phyloP scores from a whole-genome alignment of 1,284 basidiomycete genomes.

The Moesziomyces antarcticus region DNA sequence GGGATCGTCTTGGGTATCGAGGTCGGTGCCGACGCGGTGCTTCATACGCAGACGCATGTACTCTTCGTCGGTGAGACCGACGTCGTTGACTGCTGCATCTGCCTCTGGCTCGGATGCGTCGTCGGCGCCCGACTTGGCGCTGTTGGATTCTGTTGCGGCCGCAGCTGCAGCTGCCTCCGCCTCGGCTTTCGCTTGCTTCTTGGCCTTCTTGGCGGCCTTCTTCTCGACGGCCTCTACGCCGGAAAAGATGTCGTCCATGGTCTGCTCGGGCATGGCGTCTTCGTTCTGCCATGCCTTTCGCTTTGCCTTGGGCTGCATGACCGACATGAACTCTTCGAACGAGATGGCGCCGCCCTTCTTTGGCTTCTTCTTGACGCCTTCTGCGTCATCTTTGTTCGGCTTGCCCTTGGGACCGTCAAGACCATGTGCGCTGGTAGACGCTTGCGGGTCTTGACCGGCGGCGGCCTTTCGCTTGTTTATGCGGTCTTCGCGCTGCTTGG shows the following conservation, averaged over 20 bases:
- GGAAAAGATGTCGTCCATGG: constrained; percentile 30
- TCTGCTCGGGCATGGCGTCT: constrained; percentile 44
- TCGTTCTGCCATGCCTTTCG: constrained; percentile 65
- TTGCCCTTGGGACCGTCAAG: constrained; percentile 21
- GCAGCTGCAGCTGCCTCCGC: constrained; percentile 12
- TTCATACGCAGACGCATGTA: constrained; percentile 69
- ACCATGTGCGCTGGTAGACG: constrained; percentile 1
- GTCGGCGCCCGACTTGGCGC: constrained; percentile 1
- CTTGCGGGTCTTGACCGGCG: constrained; percentile 6
- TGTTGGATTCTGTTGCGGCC: constrained; percentile 1
- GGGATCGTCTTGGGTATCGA: constrained; percentile 29
- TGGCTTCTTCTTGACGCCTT: constrained; percentile 14
- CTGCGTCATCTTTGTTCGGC: constrained; percentile 13
- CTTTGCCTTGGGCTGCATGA: constrained; percentile 64
- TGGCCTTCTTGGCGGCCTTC: constrained; percentile 38
- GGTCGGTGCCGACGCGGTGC: constrained; percentile 59
- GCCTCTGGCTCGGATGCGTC: constrained; percentile 37
- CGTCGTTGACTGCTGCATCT: constrained; percentile 55
- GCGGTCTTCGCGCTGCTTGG: constrained; percentile 38
- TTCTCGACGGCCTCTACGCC: constrained; percentile 26
- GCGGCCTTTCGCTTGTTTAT: constrained; percentile 27
- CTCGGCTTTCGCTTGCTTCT: constrained; percentile 23
- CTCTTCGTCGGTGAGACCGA: constrained; percentile 66
- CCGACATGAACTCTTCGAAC: constrained; percentile 65
- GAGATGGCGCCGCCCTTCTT: constrained; percentile 48